phyloP scores from a whole-genome alignment of 805 yeast genomes.

The Brettanomyces bruxellensis region DNA sequence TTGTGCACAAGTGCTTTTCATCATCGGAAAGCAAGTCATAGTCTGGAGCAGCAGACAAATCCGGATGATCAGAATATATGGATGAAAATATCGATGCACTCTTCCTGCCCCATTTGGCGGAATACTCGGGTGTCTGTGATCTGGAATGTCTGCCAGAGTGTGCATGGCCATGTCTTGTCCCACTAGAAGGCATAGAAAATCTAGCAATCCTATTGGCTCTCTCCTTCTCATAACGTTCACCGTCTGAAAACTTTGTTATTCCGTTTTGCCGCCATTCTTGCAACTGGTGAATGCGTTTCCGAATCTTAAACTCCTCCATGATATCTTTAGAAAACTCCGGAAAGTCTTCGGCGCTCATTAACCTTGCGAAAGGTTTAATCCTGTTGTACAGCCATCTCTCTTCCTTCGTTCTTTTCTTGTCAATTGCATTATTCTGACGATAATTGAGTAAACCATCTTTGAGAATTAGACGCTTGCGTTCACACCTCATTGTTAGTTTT shows the following conservation, averaged over 20 bases:
- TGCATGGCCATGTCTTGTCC: constrained; percentile 18
- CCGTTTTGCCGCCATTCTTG: constrained; percentile 95
- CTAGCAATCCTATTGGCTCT: constrained; percentile 51
- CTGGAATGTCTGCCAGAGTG: constrained; percentile 23
- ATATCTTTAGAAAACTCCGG: constrained; percentile 65
- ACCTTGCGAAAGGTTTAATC: constrained; percentile 71
- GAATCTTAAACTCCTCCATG: constrained; percentile 65
- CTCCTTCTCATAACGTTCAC: constrained; percentile 82
- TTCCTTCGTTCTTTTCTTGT: constrained; percentile 81
- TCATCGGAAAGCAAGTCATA: constrained; percentile 76
- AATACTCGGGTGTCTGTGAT: constrained; percentile 19
- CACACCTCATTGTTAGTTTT: constrained; percentile 84
- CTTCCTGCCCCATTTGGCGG: constrained; percentile 21
- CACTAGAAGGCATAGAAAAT: constrained; percentile 11
- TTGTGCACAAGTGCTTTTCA: constrained; percentile 79
- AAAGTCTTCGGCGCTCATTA: constrained; percentile 77
- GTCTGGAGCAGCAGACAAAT: constrained; percentile 73
- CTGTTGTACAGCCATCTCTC: constrained; percentile 74
- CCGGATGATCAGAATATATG: constrained; percentile 37
- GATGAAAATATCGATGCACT: neutral
- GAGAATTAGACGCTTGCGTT: constrained; percentile 75
- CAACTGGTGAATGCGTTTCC: constrained; percentile 77
- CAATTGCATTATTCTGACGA: constrained; percentile 68
- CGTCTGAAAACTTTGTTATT: constrained; percentile 72
- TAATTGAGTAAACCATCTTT: constrained; percentile 77